phyloP scores from a whole-genome alignment of 2,329 filamentous ascomycete genomes.

The Pseudocercospora fijiensis region DNA sequence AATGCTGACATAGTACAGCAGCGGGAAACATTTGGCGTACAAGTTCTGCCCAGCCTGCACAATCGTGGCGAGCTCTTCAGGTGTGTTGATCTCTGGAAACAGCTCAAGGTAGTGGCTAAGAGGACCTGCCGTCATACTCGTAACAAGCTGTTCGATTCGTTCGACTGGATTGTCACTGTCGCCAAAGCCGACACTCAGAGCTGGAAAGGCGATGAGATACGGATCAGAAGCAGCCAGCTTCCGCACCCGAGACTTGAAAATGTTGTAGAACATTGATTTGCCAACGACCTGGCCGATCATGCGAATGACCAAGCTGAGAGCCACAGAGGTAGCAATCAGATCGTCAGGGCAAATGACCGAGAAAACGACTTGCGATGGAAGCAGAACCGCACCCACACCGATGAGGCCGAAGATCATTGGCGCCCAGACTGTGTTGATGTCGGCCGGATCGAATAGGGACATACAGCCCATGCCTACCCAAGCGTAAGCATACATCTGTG shows the following conservation, averaged over 20 bases:
- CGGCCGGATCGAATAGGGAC: conserved; percentile 25
- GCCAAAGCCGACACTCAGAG: conserved; percentile 5
- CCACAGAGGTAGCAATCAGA: conserved; percentile 65
- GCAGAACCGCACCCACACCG: conserved; percentile 66
- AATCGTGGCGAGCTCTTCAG: conserved; percentile 13
- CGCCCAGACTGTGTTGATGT: conserved; percentile 37
- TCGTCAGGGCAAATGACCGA: conserved; percentile 68
- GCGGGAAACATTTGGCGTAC: conserved; percentile 26
- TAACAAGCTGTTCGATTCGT: conserved; percentile 17
- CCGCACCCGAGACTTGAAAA: conserved; percentile 49
- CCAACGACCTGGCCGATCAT: conserved; percentile 64
- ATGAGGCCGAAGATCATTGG: conserved; percentile 59
- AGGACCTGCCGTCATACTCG: conserved; percentile 21
- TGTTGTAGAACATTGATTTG: conserved; percentile 48
- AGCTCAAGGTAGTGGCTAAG: conserved; percentile 20
- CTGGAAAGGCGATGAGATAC: conserved; percentile 17
- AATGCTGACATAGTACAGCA: conserved; percentile 26
- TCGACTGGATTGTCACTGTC: conserved; percentile 7
- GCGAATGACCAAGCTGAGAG: conserved; percentile 65
- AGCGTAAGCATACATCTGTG: neutral
- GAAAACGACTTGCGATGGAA: conserved; percentile 65
- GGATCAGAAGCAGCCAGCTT: conserved; percentile 49
- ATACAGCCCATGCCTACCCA: conserved; percentile 27
- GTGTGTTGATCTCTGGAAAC: conserved; percentile 22
- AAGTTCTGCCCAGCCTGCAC: conserved; percentile 21